These are phyloP conservation scores for Yamadazyma mexicana DNA, from an alignment of 1,139 yeast genomes.

Conservation along the genomic window DNA sequence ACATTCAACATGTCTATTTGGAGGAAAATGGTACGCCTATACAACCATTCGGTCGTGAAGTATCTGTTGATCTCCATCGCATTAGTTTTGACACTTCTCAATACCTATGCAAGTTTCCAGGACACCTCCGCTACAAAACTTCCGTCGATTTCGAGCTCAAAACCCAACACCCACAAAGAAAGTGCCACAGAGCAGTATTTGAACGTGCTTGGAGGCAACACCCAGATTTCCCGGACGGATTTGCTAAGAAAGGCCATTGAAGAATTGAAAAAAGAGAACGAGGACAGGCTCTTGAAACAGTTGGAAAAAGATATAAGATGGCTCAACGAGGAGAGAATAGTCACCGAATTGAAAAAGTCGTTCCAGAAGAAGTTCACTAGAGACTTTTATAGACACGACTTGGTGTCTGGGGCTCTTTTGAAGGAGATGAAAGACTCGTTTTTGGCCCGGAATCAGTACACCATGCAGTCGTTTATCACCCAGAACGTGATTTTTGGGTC, in stretches of 20 bases:
- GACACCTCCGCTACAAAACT: too few relatives aligned
- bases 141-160: too few relatives aligned
- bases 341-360: slow-evolving; percentile 12
- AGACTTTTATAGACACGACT: slow-evolving; percentile 19
- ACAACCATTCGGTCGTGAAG: too few relatives aligned
- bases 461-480: slow-evolving; percentile 20
- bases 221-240: slow-evolving; percentile 1
- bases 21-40: too few relatives aligned
- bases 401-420: slow-evolving; percentile 21
- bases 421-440: slow-evolving; percentile 23
- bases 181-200: slow-evolving; percentile 5
- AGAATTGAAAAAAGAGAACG: slow-evolving; percentile 11
- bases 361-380: slow-evolving; percentile 21
- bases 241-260: slow-evolving; percentile 9
- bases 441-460: slow-evolving; percentile 17
- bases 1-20: too few relatives aligned
- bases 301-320: slow-evolving; percentile 15
- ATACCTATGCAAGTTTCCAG: too few relatives aligned
- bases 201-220: slow-evolving; percentile 1
- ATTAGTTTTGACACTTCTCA: too few relatives aligned
- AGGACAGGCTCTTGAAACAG: slow-evolving; percentile 9
- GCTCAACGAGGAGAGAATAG: slow-evolving; percentile 13
- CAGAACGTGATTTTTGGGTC: slow-evolving; percentile 20
- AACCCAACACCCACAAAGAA: slow-evolving; percentile 1
- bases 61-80: too few relatives aligned